A percentile compares a stretch with the other conserved stretches of the same genome.
phyloP scores from a whole-genome alignment of 345 rosid species.

The Viola odorata region DNA sequence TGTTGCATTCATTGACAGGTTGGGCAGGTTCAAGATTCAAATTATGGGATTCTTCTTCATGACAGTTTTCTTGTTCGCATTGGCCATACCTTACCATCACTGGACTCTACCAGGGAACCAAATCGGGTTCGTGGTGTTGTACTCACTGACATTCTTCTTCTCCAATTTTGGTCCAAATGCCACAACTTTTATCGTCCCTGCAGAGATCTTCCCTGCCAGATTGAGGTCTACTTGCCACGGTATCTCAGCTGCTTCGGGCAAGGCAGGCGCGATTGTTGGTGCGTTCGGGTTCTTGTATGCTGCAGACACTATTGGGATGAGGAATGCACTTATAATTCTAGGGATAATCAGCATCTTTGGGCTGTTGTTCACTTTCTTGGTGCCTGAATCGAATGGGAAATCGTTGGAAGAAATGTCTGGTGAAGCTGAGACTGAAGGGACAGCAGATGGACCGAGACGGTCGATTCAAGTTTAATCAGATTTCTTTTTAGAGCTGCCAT shows the following conservation, averaged over 20 bases:
- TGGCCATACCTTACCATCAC: constrained; percentile 64
- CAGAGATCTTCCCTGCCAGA: constrained; percentile 78
- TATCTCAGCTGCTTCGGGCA: constrained; percentile 63
- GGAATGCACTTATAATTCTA: constrained; percentile 32
- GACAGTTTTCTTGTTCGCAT: constrained; percentile 56
- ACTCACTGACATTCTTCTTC: constrained; percentile 69
- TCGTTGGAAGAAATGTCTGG: constrained; percentile 60
- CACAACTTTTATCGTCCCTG: constrained; percentile 69
- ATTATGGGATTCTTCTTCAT: constrained; percentile 51
- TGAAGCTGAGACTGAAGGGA: constrained; percentile 31
- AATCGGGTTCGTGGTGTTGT: constrained; percentile 50
- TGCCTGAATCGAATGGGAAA: constrained; percentile 50
- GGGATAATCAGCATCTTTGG: constrained; percentile 39
- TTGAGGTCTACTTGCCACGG: constrained; percentile 78
- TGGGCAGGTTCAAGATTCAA: constrained; percentile 54
- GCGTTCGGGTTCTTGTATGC: constrained; percentile 66
- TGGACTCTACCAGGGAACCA: constrained; percentile 47
- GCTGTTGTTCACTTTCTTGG: constrained; percentile 29
- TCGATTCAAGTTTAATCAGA: constrained; percentile 5
- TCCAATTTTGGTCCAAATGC: constrained; percentile 80
- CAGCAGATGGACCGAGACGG: background rate
- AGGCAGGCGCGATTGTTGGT: constrained; percentile 69
- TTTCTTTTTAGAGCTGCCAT: background rate
- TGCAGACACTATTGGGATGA: constrained; percentile 39
- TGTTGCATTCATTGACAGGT: constrained; percentile 33